These are phyloP conservation scores for Streptanthus diversifolius DNA, from an alignment of 345 rosid genomes.

Conservation along the genomic window DNA sequence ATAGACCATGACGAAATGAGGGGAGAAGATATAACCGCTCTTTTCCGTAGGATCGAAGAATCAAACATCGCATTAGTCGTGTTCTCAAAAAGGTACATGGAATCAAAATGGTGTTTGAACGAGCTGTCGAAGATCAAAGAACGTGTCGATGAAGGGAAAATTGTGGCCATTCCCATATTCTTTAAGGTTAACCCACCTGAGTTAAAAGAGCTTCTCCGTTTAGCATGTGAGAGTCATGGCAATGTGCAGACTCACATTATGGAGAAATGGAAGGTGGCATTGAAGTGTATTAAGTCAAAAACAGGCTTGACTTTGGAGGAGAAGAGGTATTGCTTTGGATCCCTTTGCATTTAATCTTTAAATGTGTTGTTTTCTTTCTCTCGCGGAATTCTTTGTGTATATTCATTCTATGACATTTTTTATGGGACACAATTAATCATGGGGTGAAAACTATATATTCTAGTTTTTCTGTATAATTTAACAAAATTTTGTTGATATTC, in stretches of 20 bases:
- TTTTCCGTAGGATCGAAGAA: conserved; percentile 6
- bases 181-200: neutral
- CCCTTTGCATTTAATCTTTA: neutral
- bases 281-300: neutral
- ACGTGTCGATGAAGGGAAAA: neutral
- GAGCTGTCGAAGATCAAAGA: conserved; percentile 16
- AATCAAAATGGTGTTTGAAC: conserved; percentile 7
- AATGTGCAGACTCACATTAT: neutral
- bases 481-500: too few species aligned
- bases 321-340: neutral
- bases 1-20: conserved; percentile 1
- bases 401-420: neutral
- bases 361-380: neutral
- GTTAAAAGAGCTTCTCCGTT: neutral
- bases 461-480: too few species aligned
- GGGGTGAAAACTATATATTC: too few species aligned
- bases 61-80: conserved; percentile 12
- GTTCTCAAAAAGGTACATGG: conserved; percentile 6
- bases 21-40: neutral
- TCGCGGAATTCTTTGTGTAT: neutral
- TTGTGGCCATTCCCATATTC: conserved; percentile 23
- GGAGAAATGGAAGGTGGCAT: neutral
- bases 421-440: too few species aligned
- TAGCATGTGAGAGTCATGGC: neutral
- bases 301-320: neutral